Conservation (phyloP, 768 basidiomycete genomes). For the Gloeopeniophorella convolvens region DNA sequence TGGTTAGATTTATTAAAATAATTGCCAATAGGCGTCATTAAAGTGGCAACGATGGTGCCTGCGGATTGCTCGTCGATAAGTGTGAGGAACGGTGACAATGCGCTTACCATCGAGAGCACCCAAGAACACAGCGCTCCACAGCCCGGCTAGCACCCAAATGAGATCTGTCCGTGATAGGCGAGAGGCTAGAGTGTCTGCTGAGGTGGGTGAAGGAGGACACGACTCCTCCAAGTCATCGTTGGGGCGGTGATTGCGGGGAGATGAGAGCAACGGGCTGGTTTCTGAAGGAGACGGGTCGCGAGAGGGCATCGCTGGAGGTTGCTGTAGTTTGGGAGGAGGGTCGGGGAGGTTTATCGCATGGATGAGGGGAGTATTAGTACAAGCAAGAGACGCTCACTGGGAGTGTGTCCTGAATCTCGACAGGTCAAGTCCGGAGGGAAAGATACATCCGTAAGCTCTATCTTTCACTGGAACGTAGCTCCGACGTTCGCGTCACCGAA, state of each 20-base stretch:
- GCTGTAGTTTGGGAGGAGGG: slow-evolving; percentile 5
- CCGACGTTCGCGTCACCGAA: slow-evolving; percentile 17
- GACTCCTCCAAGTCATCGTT: not conserved
- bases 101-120: slow-evolving; percentile 75
- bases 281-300: slow-evolving; percentile 40
- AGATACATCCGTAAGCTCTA: slow-evolving; percentile 17
- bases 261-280: slow-evolving; percentile 48
- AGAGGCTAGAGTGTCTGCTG: slow-evolving; percentile 1
- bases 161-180: slow-evolving; percentile 42
- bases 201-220: not conserved
- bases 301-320: slow-evolving; percentile 31
- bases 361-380: slow-evolving; percentile 17
- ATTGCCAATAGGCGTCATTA: slow-evolving; percentile 79
- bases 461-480: slow-evolving; percentile 10
- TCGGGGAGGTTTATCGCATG: slow-evolving; percentile 7
- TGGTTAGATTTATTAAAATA: slow-evolving; percentile 75
- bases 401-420: slow-evolving; percentile 5
- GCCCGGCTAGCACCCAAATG: slow-evolving; percentile 64
- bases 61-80: slow-evolving; percentile 5
- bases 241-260: not conserved
- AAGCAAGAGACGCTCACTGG: slow-evolving; percentile 13
- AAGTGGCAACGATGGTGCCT: slow-evolving; percentile 85
- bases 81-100: not conserved
- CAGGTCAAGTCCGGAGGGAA: slow-evolving; percentile 16
- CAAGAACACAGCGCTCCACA: slow-evolving; percentile 81